Percentiles rank a stretch among this genome's conserved stretches.
Conservation (phyloP, 169 alveolate genomes). For the Eimeria praecox region DNA sequence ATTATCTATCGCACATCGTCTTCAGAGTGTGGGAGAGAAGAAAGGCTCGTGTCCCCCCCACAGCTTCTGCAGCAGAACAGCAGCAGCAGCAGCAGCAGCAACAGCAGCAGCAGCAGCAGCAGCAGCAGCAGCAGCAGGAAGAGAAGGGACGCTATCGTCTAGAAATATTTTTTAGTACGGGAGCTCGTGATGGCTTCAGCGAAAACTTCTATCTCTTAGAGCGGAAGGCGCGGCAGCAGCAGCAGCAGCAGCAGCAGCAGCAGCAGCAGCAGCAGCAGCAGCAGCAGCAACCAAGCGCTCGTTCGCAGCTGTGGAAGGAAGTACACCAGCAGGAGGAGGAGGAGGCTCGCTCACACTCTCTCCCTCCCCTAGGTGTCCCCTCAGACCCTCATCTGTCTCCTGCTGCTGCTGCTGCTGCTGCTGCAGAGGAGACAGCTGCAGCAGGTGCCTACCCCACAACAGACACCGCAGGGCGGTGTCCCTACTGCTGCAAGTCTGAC, state of each 20-base stretch:
- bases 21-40: conserved; percentile 80
- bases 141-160: conserved; percentile 68
- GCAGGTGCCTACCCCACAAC: not conserved
- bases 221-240: conserved; percentile 38
- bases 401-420: conserved; percentile 20
- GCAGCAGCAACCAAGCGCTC: conserved; percentile 13
- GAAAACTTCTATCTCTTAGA: conserved; percentile 45
- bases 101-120: conserved; percentile 17
- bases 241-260: conserved; percentile 65
- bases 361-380: not conserved
- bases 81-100: conserved; percentile 34
- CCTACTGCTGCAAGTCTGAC: no score
- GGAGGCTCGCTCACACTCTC: conserved; percentile 13
- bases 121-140: conserved; percentile 46
- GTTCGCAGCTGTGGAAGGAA: conserved; percentile 58
- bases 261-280: conserved; percentile 73
- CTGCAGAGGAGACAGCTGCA: not conserved
- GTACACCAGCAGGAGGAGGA: conserved; percentile 40
- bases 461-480: not conserved
- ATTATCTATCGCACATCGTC: conserved; percentile 81
- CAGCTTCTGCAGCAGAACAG: not conserved
- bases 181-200: conserved; percentile 81
- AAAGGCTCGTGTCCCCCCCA: not conserved
- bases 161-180: conserved; percentile 78
- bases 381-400: not conserved